Base-by-base conservation (phyloP, 345 rosid genomes). In the Citrus cavaleriei region DNA sequence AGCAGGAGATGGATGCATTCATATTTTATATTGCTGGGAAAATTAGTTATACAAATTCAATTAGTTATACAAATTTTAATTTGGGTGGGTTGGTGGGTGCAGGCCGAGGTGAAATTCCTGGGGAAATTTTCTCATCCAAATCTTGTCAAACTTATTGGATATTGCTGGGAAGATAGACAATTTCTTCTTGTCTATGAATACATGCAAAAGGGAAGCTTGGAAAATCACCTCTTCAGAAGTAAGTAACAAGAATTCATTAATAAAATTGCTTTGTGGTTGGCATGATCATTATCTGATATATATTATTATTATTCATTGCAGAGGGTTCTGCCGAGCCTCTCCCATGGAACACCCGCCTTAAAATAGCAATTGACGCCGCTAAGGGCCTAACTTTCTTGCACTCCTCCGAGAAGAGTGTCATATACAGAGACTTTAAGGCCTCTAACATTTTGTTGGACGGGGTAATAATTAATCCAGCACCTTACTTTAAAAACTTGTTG, bases 41-140 rank as follows among this genome's bases (percentile, higher is more conserved):
- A 38, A 13, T 49, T 28, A 4, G 9, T 75, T 4, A 12, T 19
- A 28, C 49, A 28, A 25, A 62, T 75, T 25, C n/a, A 38, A 13
- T 49, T 28, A 4, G 9, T 75, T 4, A 12, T 19, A 28, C 49
- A 28, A 25, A 62, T 75, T 25, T 58, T 54, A 54, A 54, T 54
- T 54, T 42, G 14, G 14, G 49, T 38, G 49, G 16, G 49, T 3
- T 46, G 14, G 8, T 37, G 28, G 42, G n/a, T 78, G 80, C 88
- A 95, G 98, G 87, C 92, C 8, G 98, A 95, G 79, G 98, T 95
- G 81, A 81, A 81, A 73, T 92, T 92, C 68, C 35, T 93, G 81
- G 98, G 98, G 10, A 93, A 93, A 66, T 91, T 93, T 80, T 85
- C 87, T 10, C 98, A 95, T 73, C 94, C 95, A 28, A 95, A 92